These are phyloP conservation scores for Selenicereus undatus DNA, from an alignment of 148 eudicot genomes.

Conservation along the genomic window DNA sequence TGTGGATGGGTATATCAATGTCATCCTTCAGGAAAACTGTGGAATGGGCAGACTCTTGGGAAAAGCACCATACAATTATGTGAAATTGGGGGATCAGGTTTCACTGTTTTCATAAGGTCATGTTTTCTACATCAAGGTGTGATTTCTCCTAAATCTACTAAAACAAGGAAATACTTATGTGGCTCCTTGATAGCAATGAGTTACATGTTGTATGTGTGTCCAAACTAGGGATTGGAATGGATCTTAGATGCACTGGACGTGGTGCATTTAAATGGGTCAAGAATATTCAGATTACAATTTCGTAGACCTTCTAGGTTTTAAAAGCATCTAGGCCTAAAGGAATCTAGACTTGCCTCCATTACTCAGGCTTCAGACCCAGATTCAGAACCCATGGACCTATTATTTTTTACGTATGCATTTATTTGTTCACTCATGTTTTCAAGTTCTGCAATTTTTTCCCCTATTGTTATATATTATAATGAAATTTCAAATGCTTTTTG, in stretches of 20 bases:
- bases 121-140: not conserved
- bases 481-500: too few species aligned
- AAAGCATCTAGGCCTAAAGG: not conserved
- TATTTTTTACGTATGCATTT: too few species aligned
- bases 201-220: not conserved
- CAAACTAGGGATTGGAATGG: not conserved
- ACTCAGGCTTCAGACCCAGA: not conserved
- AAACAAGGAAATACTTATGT: not conserved
- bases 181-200: not conserved
- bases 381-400: not conserved
- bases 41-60: not conserved
- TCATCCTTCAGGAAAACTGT: not conserved
- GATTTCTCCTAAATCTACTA: not conserved
- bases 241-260: not conserved
- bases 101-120: not conserved
- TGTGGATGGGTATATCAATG: not conserved
- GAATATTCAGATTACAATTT: not conserved
- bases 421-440: not conserved
- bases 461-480: too few species aligned
- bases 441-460: not conserved
- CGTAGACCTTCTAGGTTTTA: not conserved
- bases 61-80: not conserved
- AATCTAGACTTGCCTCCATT: not conserved
- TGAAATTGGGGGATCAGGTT: not conserved
- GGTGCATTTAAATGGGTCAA: not conserved